phyloP scores from a whole-genome alignment of 1,284 basidiomycete genomes.

The Sporisorium graminicola region DNA sequence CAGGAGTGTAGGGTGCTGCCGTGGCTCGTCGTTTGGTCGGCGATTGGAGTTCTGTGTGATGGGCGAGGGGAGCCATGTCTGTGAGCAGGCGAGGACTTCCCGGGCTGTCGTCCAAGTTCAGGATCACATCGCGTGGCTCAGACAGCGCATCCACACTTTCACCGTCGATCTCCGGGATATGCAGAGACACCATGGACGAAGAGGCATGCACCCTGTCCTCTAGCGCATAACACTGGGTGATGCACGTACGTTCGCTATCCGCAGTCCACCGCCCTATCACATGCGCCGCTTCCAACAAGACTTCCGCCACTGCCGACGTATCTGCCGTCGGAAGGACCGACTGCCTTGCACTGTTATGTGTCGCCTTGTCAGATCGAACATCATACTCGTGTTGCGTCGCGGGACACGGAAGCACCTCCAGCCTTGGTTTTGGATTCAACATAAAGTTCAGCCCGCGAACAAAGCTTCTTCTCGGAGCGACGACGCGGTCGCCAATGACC shows the following conservation, averaged over 20 bases:
- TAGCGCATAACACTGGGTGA: not conserved
- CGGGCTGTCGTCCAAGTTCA: constrained; percentile 36
- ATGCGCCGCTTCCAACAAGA: constrained; percentile 8
- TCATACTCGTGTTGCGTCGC: not conserved
- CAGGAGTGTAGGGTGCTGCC: too few species aligned
- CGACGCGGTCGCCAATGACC: constrained; percentile 36
- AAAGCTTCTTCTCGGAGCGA: constrained; percentile 35
- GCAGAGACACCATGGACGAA: not conserved
- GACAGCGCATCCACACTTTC: not conserved
- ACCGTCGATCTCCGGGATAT: not conserved
- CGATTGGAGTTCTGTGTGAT: constrained; percentile 17
- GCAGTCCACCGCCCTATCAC: not conserved
- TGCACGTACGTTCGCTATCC: constrained; percentile 24
- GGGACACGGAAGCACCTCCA: constrained; percentile 35
- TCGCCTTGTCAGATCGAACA: not conserved
- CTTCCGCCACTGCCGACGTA: constrained; percentile 9
- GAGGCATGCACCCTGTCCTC: not conserved
- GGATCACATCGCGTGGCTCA: constrained; percentile 6
- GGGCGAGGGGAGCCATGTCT: not conserved
- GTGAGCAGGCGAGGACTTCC: constrained; percentile 19
- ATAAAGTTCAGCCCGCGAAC: constrained; percentile 33
- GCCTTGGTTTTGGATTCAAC: constrained; percentile 39
- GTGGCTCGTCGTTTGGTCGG: constrained; percentile 22
- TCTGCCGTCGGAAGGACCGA: not conserved
- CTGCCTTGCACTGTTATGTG: not conserved